Base-by-base conservation (phyloP, 2,329 filamentous ascomycete genomes). In the Monilinia polystroma region DNA sequence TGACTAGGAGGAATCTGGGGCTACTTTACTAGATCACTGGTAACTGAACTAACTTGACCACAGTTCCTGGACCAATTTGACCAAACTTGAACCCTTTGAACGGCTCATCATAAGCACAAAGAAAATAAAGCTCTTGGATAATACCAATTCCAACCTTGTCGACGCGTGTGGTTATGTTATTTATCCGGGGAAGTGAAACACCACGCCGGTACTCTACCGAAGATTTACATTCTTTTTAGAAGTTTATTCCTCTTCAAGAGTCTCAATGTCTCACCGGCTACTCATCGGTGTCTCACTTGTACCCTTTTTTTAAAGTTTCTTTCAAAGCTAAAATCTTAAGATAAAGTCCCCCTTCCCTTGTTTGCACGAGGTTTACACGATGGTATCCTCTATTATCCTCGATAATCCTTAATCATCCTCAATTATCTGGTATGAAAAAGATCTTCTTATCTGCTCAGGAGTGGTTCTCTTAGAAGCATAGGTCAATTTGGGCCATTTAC, bases 121-220 rank as follows among this genome's bases (percentile, higher is more conserved):
- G 18, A 43, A 43, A n/a, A 23, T n/a, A 59, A 14, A 26, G 47
- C 20, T 26, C 41, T n/a, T 20, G 35, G 11, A 26, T 35, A 18
- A 51, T 32, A 58, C 18, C 58, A 23, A 51, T 60, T 51, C 47
- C 32, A 51, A 60, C 58, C 58, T 60, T 51, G 58, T 60, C 29
- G 29, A 51, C 29, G 45, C 58, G 29, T 60, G 58, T 29, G 4
- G 14, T 14, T 26, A 14, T 3, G 6, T 3, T 51, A 51, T 38
- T 23, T 52, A 10, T 51, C 47, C 47, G 58, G 58, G 47, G 58
- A 62, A 62, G 32, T 60, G 57, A 60, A 62, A 62, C 58, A 38
- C 16, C 11, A 49, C 43, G 43, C 57, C 57, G 43, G 43, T 32
- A 35, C 57, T 62, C 23, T 38, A 51, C 58, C 58, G 58, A 52